Conservation (phyloP, 192 early-diverging fungal species). For the Glomus cerebriforme region DNA sequence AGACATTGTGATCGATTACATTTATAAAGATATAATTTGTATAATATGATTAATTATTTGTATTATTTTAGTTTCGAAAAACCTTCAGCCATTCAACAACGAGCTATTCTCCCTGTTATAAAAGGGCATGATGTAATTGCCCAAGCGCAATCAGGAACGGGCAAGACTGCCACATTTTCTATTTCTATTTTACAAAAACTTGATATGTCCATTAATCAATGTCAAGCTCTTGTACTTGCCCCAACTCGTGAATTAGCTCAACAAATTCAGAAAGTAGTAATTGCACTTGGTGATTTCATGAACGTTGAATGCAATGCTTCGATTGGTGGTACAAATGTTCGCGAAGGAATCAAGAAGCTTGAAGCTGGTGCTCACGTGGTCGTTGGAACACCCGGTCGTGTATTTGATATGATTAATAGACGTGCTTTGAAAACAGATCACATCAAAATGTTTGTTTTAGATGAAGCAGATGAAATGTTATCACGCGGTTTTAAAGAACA, state of each 20-base stretch:
- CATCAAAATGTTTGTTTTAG: conserved; percentile 95
- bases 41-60: neutral
- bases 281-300: conserved; percentile 97
- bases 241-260: conserved; percentile 96
- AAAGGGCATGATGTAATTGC: conserved; percentile 93
- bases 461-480: conserved; percentile 97
- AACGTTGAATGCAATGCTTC: conserved; percentile 94
- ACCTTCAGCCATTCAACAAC: conserved; percentile 98
- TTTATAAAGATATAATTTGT: no score
- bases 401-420: conserved; percentile 96
- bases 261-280: conserved; percentile 90
- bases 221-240: conserved; percentile 89
- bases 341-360: conserved; percentile 89
- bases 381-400: conserved; percentile 94
- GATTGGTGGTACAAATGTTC: conserved; percentile 90
- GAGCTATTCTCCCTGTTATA: conserved; percentile 89
- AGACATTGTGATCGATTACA: no score
- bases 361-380: conserved; percentile 93
- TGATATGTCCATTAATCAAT: conserved; percentile 83
- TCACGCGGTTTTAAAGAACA: conserved; percentile 96
- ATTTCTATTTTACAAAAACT: conserved; percentile 91
- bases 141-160: conserved; percentile 97
- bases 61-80: conserved; percentile 79
- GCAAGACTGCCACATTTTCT: conserved; percentile 97
- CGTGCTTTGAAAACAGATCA: conserved; percentile 76